Conservation (phyloP, 306 rosid species). For the Arachis hypogaea region DNA sequence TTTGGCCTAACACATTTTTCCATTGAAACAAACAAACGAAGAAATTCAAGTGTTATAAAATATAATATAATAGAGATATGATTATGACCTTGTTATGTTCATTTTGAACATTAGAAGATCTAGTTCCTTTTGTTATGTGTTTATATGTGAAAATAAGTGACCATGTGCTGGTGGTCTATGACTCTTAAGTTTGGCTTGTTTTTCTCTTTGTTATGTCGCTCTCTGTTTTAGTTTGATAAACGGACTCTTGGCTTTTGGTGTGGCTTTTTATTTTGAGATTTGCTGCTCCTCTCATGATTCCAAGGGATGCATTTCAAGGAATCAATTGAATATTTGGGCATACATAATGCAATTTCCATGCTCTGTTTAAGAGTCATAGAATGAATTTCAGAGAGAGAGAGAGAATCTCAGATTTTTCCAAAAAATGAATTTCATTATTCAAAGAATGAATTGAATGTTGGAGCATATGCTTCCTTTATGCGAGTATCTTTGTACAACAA, state of each 20-base stretch:
- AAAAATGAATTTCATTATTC: no score
- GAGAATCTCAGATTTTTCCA: no score
- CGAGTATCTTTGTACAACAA: constrained; percentile 46
- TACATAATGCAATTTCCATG: constrained; percentile 1
- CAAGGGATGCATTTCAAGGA: constrained; percentile 27
- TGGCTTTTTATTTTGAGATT: constrained; percentile 16
- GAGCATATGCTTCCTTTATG: background rate
- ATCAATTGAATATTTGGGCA: constrained; percentile 28
- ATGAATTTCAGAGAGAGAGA: no score
- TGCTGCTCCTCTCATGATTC: background rate
- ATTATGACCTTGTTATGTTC: no score
- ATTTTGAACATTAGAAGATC: no score
- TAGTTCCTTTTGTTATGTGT: background rate
- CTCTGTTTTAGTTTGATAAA: background rate
- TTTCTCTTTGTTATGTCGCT: constrained; percentile 9
- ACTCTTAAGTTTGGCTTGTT: constrained; percentile 5
- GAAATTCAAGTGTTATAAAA: background rate
- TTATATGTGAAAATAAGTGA: constrained; percentile 32
- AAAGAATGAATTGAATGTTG: no score
- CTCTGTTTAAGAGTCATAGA: background rate
- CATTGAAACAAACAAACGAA: constrained; percentile 33
- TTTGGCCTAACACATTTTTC: constrained; percentile 45
- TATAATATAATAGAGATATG: no score
- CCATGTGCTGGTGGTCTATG: constrained; percentile 9
- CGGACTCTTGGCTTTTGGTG: background rate